Conservation (phyloP, 1,284 basidiomycete genomes). For the Sporisorium exsertum region DNA sequence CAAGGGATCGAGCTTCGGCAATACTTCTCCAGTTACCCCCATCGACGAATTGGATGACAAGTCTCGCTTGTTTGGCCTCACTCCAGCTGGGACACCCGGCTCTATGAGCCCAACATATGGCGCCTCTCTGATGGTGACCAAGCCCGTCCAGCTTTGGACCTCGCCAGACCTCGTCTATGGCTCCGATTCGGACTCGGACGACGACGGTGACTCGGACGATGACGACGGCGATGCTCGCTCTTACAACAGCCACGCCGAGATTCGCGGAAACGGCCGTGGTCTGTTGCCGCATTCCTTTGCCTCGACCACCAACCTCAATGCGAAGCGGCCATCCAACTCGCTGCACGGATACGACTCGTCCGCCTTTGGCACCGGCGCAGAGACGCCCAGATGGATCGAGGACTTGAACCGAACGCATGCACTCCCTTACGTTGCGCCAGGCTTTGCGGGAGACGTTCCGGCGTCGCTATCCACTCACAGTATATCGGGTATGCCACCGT, state of each 20-base stretch:
- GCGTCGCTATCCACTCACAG: slow-evolving; percentile 25
- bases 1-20: slow-evolving; percentile 3
- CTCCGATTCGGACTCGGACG: slow-evolving; percentile 37
- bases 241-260: slow-evolving; percentile 23
- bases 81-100: slow-evolving; percentile 17
- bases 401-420: slow-evolving; percentile 39
- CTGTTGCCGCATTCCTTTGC: slow-evolving; percentile 27
- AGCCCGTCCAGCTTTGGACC: slow-evolving; percentile 41
- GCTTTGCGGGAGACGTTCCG: slow-evolving; percentile 16
- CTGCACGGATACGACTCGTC: slow-evolving; percentile 21
- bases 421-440: slow-evolving; percentile 46
- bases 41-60: slow-evolving; percentile 40
- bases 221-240: slow-evolving; percentile 24
- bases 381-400: slow-evolving; percentile 50
- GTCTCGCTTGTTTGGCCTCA: slow-evolving; percentile 19
- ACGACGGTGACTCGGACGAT: slow-evolving; percentile 20
- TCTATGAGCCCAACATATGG: slow-evolving; percentile 17
- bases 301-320: slow-evolving; percentile 18
- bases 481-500: slow-evolving; percentile 10
- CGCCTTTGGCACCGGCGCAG: slow-evolving; percentile 18
- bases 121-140: slow-evolving; percentile 4
- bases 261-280: slow-evolving; percentile 3
- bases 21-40: slow-evolving; percentile 15
- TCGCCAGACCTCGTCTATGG: slow-evolving; percentile 50
- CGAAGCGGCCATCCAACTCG: not conserved